Evolutionary conservation across 1,139 yeast species (phyloP), one percentile per base, ranked within the genome.

Genomic region (Schwanniomyces etchellsii): DNA sequence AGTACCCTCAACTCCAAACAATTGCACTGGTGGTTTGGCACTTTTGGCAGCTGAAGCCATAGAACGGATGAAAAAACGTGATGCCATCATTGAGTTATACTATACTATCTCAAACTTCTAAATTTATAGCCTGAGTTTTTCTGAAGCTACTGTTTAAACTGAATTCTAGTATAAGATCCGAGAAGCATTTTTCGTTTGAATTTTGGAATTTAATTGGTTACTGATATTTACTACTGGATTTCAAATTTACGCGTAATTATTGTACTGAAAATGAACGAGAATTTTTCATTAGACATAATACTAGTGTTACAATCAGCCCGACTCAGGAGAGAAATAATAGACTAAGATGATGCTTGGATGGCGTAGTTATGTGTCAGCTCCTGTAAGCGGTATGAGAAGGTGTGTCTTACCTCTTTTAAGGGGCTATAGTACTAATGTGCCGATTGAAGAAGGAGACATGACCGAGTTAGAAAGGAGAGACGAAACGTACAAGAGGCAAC

Each of bases 1-100:
- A 42, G 97, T 88, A 56, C 97, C 98, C 48, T 89, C 96, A 45
- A 91, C 68, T 43, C 98, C 98, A 54, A 77, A 89, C 60, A 91
- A 76, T 73, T 88, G 96, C 43, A 89, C 82, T 37, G 97, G 97
- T 38, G 95, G 93, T 61, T 79, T 80, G 51, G 74, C 72, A 36
- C 70, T 49, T 52, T 71, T 69, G 48, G 75, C 57, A 45, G 83
- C 73, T 37, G 84, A 64, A 45, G 86, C 83, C 69, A 85, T 61
- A 38, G 81, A 64, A 68, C 91, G 82, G 58, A 69, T 57, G 60
- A 80, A 78, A 49, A 73, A 70, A 70, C 84, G 81, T 50, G 80
- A 66, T 46, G 76, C 73, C 78, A 76, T 74, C 52, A 45, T 54
- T 28, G 33, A 43, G 24, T n/a, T 7, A 18, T 7, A 18, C 21